Conservation (phyloP, 2,329 filamentous ascomycete species). For the Talaromyces pinophilus region DNA sequence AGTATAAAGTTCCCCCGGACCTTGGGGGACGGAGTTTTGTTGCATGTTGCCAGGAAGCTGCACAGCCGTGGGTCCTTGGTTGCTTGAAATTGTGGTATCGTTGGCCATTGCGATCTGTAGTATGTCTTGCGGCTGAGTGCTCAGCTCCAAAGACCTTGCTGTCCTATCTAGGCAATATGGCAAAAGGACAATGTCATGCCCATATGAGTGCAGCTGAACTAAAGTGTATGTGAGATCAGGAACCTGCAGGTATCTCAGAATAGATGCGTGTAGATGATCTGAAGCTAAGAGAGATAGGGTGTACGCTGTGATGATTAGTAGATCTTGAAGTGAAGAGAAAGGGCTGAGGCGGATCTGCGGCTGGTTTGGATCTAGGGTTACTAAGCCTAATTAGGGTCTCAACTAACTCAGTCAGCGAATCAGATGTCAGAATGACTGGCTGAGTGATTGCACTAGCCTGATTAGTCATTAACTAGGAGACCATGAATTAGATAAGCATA, state of each 20-base stretch:
- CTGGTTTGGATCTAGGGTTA: not conserved
- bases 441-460: constrained; percentile 1
- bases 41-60: not conserved
- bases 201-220: not conserved
- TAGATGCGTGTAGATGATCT: not conserved
- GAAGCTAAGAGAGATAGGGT: not conserved
- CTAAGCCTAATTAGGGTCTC: not conserved
- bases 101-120: not conserved
- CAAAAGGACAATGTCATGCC: not conserved
- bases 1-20: constrained; percentile 6
- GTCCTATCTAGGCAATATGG: not conserved
- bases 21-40: not conserved
- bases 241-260: not conserved
- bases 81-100: not conserved
- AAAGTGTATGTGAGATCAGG: not conserved
- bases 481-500: not conserved
- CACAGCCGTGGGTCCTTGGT: not conserved
- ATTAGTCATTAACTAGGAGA: not conserved
- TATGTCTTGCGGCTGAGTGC: not conserved
- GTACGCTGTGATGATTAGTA: not conserved
- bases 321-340: not conserved
- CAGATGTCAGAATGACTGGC: not conserved
- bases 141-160: not conserved
- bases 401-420: not conserved
- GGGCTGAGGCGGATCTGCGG: constrained; percentile 1